phyloP scores from a whole-genome alignment of 345 rosid species.

The Cardamine resedifolia region DNA sequence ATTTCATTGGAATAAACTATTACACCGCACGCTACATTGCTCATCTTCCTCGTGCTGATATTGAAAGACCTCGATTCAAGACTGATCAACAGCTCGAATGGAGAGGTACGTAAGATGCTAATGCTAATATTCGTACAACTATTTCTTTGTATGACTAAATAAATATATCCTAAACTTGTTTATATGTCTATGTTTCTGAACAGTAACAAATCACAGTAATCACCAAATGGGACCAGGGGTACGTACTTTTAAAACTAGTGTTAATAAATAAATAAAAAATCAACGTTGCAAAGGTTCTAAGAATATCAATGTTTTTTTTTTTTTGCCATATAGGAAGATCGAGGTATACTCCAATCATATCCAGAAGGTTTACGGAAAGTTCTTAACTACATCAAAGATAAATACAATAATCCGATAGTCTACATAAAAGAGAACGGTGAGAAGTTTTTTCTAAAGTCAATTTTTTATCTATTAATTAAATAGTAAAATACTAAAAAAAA shows the following conservation, averaged over 20 bases:
- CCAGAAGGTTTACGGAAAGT: conserved; percentile 32
- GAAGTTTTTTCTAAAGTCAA: not conserved
- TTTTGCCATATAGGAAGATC: conserved; percentile 12
- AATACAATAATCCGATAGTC: conserved; percentile 45
- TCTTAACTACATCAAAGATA: conserved; percentile 39
- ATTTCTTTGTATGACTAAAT: not conserved
- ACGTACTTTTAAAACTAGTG: not conserved
- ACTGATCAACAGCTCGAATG: conserved; percentile 16
- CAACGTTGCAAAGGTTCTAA: not conserved
- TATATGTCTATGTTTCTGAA: not conserved
- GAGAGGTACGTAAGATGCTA: conserved; percentile 16
- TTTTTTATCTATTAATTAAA: not conserved
- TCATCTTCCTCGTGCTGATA: conserved; percentile 16
- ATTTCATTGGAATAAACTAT: conserved; percentile 34
- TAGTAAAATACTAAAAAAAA: not conserved
- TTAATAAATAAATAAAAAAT: not conserved
- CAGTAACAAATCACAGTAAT: conserved; percentile 23
- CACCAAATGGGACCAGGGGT: conserved; percentile 33
- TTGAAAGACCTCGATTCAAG: conserved; percentile 1
- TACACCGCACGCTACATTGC: conserved; percentile 9
- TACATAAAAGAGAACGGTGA: conserved; percentile 57
- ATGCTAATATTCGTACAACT: not conserved
- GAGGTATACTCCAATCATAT: conserved; percentile 1
- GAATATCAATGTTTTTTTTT: not conserved
- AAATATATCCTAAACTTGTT: not conserved